Evolutionary conservation across 108 stramenopile species (phyloP), one percentile per base, ranked within the genome.

Genomic region (Discostella pseudostelligera): DNA sequence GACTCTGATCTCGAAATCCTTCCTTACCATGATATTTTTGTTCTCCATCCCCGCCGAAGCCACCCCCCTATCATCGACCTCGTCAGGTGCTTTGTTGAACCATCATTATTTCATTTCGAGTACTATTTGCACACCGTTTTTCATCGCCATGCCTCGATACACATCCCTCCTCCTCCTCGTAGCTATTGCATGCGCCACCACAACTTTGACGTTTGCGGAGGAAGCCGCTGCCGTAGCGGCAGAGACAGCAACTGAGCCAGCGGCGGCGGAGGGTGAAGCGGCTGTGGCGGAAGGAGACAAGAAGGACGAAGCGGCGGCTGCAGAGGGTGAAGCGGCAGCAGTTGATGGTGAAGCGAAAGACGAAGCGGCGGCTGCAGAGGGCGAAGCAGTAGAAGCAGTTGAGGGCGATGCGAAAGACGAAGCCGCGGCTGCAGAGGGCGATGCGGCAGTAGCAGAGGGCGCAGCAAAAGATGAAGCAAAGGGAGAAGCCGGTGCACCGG

Each of bases 81-180:
- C n/a, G n/a, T n/a, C n/a, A n/a, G n/a, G n/a, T n/a, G n/a, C n/a
- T n/a, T n/a, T n/a, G n/a, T n/a, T n/a, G n/a, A n/a, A n/a, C n/a
- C n/a, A n/a, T n/a, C n/a, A n/a, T n/a, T n/a, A n/a, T n/a, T n/a
- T n/a, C n/a, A n/a, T n/a, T n/a, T n/a, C n/a, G n/a, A n/a, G n/a
- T n/a, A n/a, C n/a, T n/a, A n/a, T n/a, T n/a, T n/a, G n/a, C n/a
- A n/a, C n/a, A n/a, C n/a, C n/a, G n/a, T n/a, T n/a, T n/a, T n/a
- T n/a, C n/a, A n/a, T 44, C 43, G 16, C 16, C 43, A 54, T 54
- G 53, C 53, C 26, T 54, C 53, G 53, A 54, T 54, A 54, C 53
- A 54, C 28, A 32, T 54, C 53, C 4, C 29, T 54, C 12, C 29
- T 54, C 53, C 0, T 54, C 53, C 10, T 54, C 29, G 53, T n/a